Conservation (phyloP, 192 early-diverging fungal genomes). For the Coemansia sp. region DNA sequence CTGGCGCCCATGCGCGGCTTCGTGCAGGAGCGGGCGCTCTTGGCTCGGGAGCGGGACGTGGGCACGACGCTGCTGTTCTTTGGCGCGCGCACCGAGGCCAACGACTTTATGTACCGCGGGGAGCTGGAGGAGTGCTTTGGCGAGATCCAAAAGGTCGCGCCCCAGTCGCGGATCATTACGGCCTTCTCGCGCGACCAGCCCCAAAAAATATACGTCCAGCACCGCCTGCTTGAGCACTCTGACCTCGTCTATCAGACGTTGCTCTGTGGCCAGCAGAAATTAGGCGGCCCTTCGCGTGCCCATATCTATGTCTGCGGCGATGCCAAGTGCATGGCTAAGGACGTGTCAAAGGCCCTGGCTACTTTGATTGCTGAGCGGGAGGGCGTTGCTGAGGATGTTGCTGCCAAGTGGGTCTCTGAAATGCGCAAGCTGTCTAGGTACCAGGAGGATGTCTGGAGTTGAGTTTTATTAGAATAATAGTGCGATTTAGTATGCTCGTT, state of each 20-base stretch:
- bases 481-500: constrained; percentile 7
- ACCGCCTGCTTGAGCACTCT: constrained; percentile 73
- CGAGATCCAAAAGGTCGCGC: constrained; percentile 39
- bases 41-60: constrained; percentile 54
- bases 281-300: constrained; percentile 52
- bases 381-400: constrained; percentile 67
- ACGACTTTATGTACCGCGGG: constrained; percentile 88
- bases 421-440: constrained; percentile 78
- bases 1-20: constrained; percentile 98
- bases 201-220: constrained; percentile 96
- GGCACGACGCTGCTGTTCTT: constrained; percentile 91
- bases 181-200: constrained; percentile 85
- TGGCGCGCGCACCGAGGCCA: constrained; percentile 81
- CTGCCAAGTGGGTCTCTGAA: constrained; percentile 79
- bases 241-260: constrained; percentile 75
- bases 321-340: constrained; percentile 94
- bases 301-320: constrained; percentile 94
- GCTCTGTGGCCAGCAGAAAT: constrained; percentile 61
- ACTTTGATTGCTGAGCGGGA: constrained; percentile 62
- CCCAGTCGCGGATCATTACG: constrained; percentile 74
- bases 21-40: constrained; percentile 78
- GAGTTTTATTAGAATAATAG: constrained; percentile 13
- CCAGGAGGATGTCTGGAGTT: constrained; percentile 94
- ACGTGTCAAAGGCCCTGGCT: constrained; percentile 71
- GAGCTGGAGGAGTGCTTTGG: constrained; percentile 74